Conservation (phyloP, 805 yeast genomes). For the Vanderwaltozyma polyspora region DNA sequence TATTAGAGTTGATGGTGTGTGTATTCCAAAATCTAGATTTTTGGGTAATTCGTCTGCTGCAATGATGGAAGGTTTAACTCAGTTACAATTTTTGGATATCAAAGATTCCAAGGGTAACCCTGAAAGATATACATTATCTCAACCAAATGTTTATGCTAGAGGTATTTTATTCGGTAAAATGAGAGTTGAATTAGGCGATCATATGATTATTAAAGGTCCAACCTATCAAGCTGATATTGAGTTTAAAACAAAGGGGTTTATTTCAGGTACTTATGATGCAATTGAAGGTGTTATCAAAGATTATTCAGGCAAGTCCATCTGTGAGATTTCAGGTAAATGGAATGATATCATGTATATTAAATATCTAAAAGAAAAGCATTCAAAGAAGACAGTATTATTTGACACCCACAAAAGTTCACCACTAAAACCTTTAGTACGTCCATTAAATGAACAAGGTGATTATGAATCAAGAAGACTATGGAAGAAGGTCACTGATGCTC, state of each 20-base stretch:
- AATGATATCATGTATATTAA: conserved; percentile 70
- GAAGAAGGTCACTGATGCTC: conserved; percentile 70
- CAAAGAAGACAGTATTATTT: conserved; percentile 41
- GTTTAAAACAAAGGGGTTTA: conserved; percentile 89
- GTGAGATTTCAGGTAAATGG: conserved; percentile 83
- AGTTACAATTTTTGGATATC: conserved; percentile 54
- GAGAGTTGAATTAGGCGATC: conserved; percentile 88
- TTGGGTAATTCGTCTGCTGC: conserved; percentile 95
- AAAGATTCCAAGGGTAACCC: conserved; percentile 35
- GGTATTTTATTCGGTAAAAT: conserved; percentile 87
- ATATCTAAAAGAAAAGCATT: conserved; percentile 33
- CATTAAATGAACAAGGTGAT: conserved; percentile 66
- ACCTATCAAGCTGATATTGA: conserved; percentile 68
- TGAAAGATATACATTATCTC: conserved; percentile 76
- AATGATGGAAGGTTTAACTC: conserved; percentile 86
- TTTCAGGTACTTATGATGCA: conserved; percentile 83
- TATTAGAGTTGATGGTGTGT: conserved; percentile 80
- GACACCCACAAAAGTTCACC: conserved; percentile 49
- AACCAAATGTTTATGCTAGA: conserved; percentile 91
- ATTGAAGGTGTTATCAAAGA: conserved; percentile 65
- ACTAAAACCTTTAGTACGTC: conserved; percentile 59
- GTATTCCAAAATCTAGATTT: conserved; percentile 78
- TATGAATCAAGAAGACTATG: conserved; percentile 77
- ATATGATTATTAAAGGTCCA: conserved; percentile 62
- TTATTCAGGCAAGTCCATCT: conserved; percentile 43